Percentiles rank a stretch among this genome's conserved stretches.
Evolutionary conservation across 768 basidiomycete species (phyloP).

Genomic region (Collybia nuda): DNA sequence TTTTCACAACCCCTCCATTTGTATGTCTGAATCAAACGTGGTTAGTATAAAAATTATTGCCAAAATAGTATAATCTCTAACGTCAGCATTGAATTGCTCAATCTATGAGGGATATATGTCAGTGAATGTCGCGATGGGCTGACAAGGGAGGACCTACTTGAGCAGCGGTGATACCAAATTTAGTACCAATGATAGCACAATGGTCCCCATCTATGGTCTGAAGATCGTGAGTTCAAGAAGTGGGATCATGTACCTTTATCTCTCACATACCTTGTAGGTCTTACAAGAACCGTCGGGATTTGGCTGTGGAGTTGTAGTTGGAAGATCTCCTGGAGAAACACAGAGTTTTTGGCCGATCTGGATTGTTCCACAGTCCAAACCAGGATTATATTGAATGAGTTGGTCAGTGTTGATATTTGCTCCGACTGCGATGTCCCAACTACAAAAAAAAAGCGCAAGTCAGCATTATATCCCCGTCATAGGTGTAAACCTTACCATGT

Average conservation of each 20-base stretch:
- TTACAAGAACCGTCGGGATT: background rate
- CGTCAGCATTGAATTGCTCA: too few relatives aligned
- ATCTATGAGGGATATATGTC: too few relatives aligned
- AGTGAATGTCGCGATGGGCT: background rate
- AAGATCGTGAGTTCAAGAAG: too few relatives aligned
- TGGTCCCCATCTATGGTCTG: background rate
- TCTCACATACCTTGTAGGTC: background rate
- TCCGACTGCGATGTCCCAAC: background rate
- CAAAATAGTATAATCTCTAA: too few relatives aligned
- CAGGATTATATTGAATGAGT: conserved; percentile 1
- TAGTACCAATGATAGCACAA: background rate
- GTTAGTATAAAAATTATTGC: background rate
- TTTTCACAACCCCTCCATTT: conserved; percentile 2
- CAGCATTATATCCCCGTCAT: too few relatives aligned
- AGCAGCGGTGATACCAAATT: conserved; percentile 1
- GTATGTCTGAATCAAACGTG: background rate
- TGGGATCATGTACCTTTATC: too few relatives aligned
- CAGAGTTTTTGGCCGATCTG: background rate
- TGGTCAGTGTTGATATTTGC: background rate
- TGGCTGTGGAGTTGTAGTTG: background rate
- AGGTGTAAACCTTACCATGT: background rate
- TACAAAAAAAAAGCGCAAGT: background rate
- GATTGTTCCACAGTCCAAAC: background rate
- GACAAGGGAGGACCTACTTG: background rate
- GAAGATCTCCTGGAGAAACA: conserved; percentile 1